Base-by-base conservation (phyloP, 495 filamentous ascomycete species). In the Penicillium coprophilum region DNA sequence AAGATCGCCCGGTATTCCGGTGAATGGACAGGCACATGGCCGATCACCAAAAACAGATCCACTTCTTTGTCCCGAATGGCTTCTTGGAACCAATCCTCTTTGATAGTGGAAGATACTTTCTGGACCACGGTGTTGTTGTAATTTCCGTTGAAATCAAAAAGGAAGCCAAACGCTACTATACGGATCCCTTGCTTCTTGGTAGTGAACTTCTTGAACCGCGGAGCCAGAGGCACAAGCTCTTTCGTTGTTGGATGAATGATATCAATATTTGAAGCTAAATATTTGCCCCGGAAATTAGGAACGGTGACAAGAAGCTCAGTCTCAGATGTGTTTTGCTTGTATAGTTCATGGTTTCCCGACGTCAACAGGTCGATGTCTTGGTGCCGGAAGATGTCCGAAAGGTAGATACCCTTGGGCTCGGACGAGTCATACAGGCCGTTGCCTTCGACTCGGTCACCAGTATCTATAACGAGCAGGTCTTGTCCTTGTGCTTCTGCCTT, bases 371-470 rank as follows among this genome's bases (percentile, higher is more conserved):
- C 93, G 43, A 97, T 82, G 19, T 85, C 67, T 63, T 96, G 91
- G 58, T 94, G 77, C 46, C 82, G 85, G 64, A 94, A 81, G 53
- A 98, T 94, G 46, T 91, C 87, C 63, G 88, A 89, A 13, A 88
- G 88, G 65, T 92, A 97, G 66, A 87, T 78, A 19, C 94, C 94
- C 65, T 91, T 93, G 8, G 94, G 94, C 30, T 84, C 74, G 1
- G 91, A 95, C 28, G 86, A 87, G 71, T 97, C 94, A 71, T 96
- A 97, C n/a, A 98, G 81, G 3, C 92, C 94, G 65, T 96, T 98
- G 6, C 93, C 94, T 74, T 98, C 94, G 58, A 96, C 84, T 31
- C 94, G 81, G 66, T 98, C 94, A 28, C 94, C 94, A 7, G 92
- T 96, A 74, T 98, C 94, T 56, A 98, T 80, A 21, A 98, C 82